Base-by-base conservation (phyloP, 179 eudicot genomes). In the Carnegiea gigantea region DNA sequence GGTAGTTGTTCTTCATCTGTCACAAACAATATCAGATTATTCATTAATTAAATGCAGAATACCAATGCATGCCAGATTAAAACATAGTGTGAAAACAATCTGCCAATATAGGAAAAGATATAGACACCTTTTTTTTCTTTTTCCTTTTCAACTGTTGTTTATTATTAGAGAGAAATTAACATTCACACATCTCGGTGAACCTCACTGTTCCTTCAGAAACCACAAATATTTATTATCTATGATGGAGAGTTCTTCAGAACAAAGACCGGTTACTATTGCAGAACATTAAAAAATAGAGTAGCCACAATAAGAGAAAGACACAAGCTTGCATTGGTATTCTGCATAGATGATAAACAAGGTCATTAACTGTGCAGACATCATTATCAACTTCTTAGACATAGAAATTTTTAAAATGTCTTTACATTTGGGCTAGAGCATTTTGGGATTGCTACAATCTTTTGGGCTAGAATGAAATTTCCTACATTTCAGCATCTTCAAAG, bases 1-100 rank as follows among this genome's bases (percentile, higher is more conserved):
- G 84, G 82, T 89, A 82, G 76, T 84, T 88, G 71, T 78, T 86
- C 84, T 89, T 90, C 98, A 95, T 91, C 99, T 94, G 90, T 84
- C 73, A 86, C 70, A 89, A 80, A 67, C 71, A 75, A 74, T 15
- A 78, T 57, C 79, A 57, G 74, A 62, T 78, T 38, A 68, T 53
- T 78, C 38, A 67, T 73, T 49, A 68, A 64, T 78, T 26, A 67
- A 11, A 48, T 15, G 62, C 71, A 57, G n/a, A 57, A 17, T 20
- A 57, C 15, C n/a, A 57, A 57, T 57, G 23, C 62, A 57, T 57
- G 21, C 14, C 17, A 53, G 60, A 18, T 57, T 18, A 15, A 57
- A 14, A 17, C 7, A 2, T 18, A 28, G 62, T 15, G 62, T 15
- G n/a, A 15, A 53, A 57, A 57, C 62, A 57, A 57, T 2, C 5